Base-by-base conservation (phyloP, 2,329 filamentous ascomycete genomes). In the Coleophoma cylindrospora region DNA sequence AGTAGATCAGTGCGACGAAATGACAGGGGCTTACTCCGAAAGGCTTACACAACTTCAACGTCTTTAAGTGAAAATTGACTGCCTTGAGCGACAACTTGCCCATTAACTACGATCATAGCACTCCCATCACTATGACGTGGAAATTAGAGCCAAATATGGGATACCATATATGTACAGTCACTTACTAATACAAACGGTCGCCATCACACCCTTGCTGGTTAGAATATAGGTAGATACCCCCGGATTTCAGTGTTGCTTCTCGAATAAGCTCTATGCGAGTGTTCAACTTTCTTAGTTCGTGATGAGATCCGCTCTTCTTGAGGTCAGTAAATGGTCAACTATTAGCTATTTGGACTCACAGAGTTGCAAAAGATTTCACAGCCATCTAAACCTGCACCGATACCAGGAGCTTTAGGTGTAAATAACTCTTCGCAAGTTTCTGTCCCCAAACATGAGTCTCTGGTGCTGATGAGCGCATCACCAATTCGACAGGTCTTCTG, bases 321-420 rank as follows among this genome's bases (percentile, higher is more conserved):
- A 27, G 27, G 27, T 27, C 27, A 27, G 27, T 8, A 27, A 27
- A 27, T 27, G 27, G 27, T 10, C 27, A 27, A 27, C 6, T 6
- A 27, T 27, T 27, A 6, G 27, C 27, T 27, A 10, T 8, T 27
- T 27, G 2, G 6, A 27, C 27, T 27, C 27, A 27, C 27, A 27
- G 27, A 27, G 65, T 92, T 92, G 9, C 81, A 81, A 54, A 88
- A 77, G 49, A 90, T 83, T 61, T 89, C 88, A 6, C 82, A 80
- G 4, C 89, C 88, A 58, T 83, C 76, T 2, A 90, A 71, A n/a
- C 79, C 77, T 70, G 83, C 82, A 45, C 50, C 19, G 58, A 60
- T 34, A 61, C 6, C 59, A 13, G 67, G 66, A 14, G 59, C 52
- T 7, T 74, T 70, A 2, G 80, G 79, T 6, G 79, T 83, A 63